Conservation (phyloP, 2,329 filamentous ascomycete species). For the Cyphellophora europaea region DNA sequence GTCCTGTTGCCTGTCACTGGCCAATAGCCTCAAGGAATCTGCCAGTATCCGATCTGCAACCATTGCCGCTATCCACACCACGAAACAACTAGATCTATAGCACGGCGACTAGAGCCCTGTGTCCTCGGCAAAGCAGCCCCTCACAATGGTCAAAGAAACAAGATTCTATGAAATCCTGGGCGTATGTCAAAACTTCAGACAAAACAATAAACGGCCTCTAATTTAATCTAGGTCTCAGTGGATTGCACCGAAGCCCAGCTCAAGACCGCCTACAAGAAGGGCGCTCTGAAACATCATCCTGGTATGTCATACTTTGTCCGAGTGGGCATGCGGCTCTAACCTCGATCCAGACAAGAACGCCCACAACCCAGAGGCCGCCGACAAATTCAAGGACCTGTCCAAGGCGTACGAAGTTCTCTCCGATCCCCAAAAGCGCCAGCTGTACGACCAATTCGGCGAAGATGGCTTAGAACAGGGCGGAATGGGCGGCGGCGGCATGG, state of each 20-base stretch:
- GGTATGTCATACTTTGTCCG: slow-evolving; percentile 52
- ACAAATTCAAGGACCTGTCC: slow-evolving; percentile 97
- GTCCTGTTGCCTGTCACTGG: too few relatives aligned
- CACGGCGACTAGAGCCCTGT: too few relatives aligned
- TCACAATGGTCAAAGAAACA: slow-evolving; percentile 42
- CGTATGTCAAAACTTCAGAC: too few relatives aligned
- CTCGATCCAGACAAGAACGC: slow-evolving; percentile 74
- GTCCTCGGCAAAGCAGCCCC: too few relatives aligned
- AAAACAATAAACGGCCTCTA: not conserved
- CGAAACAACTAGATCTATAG: too few relatives aligned
- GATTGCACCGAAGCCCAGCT: slow-evolving; percentile 73
- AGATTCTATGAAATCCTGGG: slow-evolving; percentile 39
- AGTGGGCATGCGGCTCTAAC: not conserved
- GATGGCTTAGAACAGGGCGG: slow-evolving; percentile 86
- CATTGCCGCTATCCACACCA: too few relatives aligned
- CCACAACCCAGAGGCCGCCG: slow-evolving; percentile 82
- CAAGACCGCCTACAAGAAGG: slow-evolving; percentile 89
- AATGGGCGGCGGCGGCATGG: slow-evolving; percentile 77
- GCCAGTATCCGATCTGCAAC: too few relatives aligned
- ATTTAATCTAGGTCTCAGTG: slow-evolving; percentile 1
- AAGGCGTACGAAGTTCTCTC: slow-evolving; percentile 93
- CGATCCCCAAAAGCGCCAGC: slow-evolving; percentile 77
- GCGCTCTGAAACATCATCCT: slow-evolving; percentile 78
- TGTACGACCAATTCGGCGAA: slow-evolving; percentile 98
- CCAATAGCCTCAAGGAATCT: too few relatives aligned